Percentiles rank a stretch among this genome's conserved stretches.
Evolutionary conservation across 352 stramenopile genomes (phyloP).

Genomic region (Phytophthora sansomeana): DNA sequence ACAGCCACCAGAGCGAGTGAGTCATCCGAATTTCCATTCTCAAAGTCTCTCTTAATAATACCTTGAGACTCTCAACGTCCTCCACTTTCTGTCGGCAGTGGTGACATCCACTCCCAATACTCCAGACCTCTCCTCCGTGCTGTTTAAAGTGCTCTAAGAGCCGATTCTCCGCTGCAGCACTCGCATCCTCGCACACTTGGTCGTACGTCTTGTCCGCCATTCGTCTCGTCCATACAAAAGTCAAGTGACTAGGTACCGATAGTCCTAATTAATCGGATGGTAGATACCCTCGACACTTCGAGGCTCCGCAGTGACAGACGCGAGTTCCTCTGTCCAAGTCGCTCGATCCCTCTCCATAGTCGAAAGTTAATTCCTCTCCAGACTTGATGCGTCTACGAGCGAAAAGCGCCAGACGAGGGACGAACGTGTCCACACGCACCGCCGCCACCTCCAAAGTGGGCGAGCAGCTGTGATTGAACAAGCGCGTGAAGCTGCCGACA

Average conservation of each 20-base stretch:
- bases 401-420: slow-evolving; percentile 71
- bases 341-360: slow-evolving; percentile 49
- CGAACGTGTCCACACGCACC: slow-evolving; percentile 63
- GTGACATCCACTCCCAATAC: slow-evolving; percentile 66
- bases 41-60: slow-evolving; percentile 4
- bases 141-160: slow-evolving; percentile 81
- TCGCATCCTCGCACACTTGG: slow-evolving; percentile 66
- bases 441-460: slow-evolving; percentile 58
- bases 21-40: no score
- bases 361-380: slow-evolving; percentile 66
- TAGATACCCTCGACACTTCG: slow-evolving; percentile 44
- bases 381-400: slow-evolving; percentile 32
- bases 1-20: neutral
- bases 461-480: slow-evolving; percentile 78
- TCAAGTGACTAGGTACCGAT: slow-evolving; percentile 31
- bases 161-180: slow-evolving; percentile 66
- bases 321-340: neutral
- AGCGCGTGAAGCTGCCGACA: slow-evolving; percentile 66
- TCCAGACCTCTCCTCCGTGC: slow-evolving; percentile 79
- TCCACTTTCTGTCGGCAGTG: slow-evolving; percentile 58
- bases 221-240: slow-evolving; percentile 22
- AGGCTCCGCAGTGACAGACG: slow-evolving; percentile 40
- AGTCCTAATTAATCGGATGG: slow-evolving; percentile 37
- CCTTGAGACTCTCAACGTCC: slow-evolving; percentile 59
- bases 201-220: slow-evolving; percentile 66